Percentiles rank a stretch among this genome's conserved stretches.
phyloP scores from a whole-genome alignment of 257 asterid species.

The Solanum rostratum region DNA sequence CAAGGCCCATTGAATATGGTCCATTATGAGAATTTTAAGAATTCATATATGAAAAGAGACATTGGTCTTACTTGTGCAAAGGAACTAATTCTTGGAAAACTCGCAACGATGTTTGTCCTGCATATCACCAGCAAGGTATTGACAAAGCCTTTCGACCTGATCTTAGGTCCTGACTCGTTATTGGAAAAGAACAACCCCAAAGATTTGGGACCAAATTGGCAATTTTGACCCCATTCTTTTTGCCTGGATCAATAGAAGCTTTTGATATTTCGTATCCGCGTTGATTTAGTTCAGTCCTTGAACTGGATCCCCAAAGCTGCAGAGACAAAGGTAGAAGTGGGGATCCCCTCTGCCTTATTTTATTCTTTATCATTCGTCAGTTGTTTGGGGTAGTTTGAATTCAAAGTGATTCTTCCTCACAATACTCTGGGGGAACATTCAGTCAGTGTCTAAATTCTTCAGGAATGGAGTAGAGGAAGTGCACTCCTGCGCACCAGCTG shows the following conservation, averaged over 20 bases:
- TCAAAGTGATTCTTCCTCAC: background rate
- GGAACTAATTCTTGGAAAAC: background rate
- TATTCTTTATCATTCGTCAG: background rate
- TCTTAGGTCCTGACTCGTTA: background rate
- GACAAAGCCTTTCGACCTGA: background rate
- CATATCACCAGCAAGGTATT: background rate
- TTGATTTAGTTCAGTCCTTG: background rate
- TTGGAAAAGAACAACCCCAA: background rate
- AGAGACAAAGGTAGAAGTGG: background rate
- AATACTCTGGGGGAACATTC: background rate
- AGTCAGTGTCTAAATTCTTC: background rate
- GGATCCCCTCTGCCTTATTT: background rate
- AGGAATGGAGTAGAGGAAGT: background rate
- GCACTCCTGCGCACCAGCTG: no score
- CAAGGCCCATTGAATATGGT: background rate
- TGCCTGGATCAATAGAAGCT: background rate
- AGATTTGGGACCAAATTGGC: background rate
- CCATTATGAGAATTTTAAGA: background rate
- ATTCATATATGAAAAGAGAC: background rate
- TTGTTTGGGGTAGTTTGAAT: background rate
- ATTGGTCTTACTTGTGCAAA: background rate
- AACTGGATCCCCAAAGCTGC: background rate
- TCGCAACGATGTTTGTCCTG: background rate
- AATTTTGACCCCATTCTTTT: background rate
- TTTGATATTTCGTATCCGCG: background rate